Evolutionary conservation across 164 flowering plant genomes (phyloP).

Genomic region (Berberis vulgaris): DNA sequence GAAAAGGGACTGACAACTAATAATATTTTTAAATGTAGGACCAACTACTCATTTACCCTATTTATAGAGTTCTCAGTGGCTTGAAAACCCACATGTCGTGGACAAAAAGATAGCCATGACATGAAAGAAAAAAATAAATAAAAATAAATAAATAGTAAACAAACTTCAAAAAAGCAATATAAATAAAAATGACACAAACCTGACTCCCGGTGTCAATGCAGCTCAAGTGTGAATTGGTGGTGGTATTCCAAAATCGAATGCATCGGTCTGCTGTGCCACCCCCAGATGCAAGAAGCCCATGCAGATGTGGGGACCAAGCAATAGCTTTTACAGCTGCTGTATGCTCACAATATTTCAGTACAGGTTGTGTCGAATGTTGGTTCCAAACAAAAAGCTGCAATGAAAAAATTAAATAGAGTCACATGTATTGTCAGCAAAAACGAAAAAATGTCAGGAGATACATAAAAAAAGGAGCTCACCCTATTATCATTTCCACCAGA

Average conservation of each 20-base stretch:
- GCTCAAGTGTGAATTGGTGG: slow-evolving; percentile 72
- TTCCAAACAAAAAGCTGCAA: slow-evolving; percentile 96
- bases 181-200: slow-evolving; percentile 24
- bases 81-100: too few relatives aligned
- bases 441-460: neutral
- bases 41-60: too few relatives aligned
- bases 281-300: slow-evolving; percentile 97
- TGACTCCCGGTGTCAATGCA: slow-evolving; percentile 99
- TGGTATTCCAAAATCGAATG: slow-evolving; percentile 97
- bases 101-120: too few relatives aligned
- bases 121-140: too few relatives aligned
- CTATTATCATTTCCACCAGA: slow-evolving; percentile 97
- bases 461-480: slow-evolving; percentile 28
- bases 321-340: slow-evolving; percentile 99
- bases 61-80: too few relatives aligned
- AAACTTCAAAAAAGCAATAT: too few relatives aligned
- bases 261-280: slow-evolving; percentile 98
- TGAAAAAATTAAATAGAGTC: neutral
- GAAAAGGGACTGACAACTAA: too few relatives aligned
- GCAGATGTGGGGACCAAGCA: slow-evolving; percentile 97
- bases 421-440: neutral
- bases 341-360: slow-evolving; percentile 83
- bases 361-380: slow-evolving; percentile 85
- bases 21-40: too few relatives aligned
- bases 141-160: too few relatives aligned